phyloP scores from a whole-genome alignment of 2,329 filamentous ascomycete genomes.

The Pseudohalonectria lignicola region DNA sequence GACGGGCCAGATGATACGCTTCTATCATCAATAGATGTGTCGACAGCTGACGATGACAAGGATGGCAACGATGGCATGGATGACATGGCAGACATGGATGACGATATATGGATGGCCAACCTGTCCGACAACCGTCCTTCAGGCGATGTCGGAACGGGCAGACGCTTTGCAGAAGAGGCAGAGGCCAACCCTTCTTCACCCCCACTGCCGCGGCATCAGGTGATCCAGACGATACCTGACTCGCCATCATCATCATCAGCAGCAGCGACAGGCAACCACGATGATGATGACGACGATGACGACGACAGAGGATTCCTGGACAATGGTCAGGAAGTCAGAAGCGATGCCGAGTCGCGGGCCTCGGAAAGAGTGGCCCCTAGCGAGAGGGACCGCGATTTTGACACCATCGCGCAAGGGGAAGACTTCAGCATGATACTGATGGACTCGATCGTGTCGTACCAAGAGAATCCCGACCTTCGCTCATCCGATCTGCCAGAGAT shows the following conservation, averaged over 20 bases:
- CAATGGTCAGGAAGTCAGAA: too few species aligned
- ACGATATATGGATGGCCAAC: constrained; percentile 10
- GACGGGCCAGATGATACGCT: constrained; percentile 4
- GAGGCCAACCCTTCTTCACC: too few species aligned
- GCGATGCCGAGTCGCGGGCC: constrained; percentile 13
- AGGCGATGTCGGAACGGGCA: too few species aligned
- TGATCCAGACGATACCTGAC: too few species aligned
- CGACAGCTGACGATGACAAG: too few species aligned
- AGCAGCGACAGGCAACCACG: too few species aligned
- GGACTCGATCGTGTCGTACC: constrained; percentile 31
- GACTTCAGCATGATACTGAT: constrained; percentile 15
- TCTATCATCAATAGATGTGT: not conserved
- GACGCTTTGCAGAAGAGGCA: too few species aligned
- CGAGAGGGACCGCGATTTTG: constrained; percentile 12
- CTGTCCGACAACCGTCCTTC: constrained; percentile 6
- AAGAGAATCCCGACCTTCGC: constrained; percentile 25
- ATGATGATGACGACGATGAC: too few species aligned
- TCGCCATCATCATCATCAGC: too few species aligned
- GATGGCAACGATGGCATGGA: not conserved
- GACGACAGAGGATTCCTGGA: constrained; percentile 2
- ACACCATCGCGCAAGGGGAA: constrained; percentile 16
- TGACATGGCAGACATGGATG: constrained; percentile 6
- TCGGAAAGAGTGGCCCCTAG: constrained; percentile 5
- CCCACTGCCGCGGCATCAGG: too few species aligned
- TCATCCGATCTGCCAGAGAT: constrained; percentile 29